Evolutionary conservation across 1,284 basidiomycete genomes (phyloP), one percentile per base, ranked within the genome.

Genomic region (Mycena sp.): DNA sequence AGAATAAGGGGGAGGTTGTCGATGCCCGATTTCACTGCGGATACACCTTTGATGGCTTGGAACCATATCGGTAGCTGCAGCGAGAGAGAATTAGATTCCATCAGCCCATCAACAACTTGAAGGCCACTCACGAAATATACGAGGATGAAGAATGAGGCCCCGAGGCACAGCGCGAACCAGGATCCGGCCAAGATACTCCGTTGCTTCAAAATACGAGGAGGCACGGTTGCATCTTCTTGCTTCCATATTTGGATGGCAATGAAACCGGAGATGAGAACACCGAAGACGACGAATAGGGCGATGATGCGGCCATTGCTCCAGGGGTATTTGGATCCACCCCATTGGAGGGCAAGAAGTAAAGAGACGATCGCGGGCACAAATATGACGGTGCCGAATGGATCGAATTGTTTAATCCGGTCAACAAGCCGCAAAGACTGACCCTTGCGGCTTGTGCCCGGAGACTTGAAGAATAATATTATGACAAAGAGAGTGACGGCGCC

Each of bases 281-380:
- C 61, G 29, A 52, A 46, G 30, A 49, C 28, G 21, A 54, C 30
- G 28, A 49, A 44, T 11, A 64, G 57, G 16, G 19, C 55, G 26
- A 64, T 49, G 16, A 64, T 60, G n/a, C 40, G 45, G 23, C 21
- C 26, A 28, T 49, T 51, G 19, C 32, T 58, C 61, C 61, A 63
- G 19, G 40, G 16, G 29, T 58, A 57, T 9, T 21, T 63, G 32
- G 54, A 38, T 16, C 61, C 61, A 26, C 61, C 61, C 61, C 61
- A 63, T 37, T 63, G 54, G 19, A 63, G 21, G 4, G 61, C 61
- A 16, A 63, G 45, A 16, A 63, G 54, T 17, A 63, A 35, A 14
- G 9, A 9, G 14, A 51, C 29, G 49, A 51, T 51, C 26, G 49
- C 49, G 19, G 49, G 49, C 6, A 51, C n/a, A 28, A 51, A 51